Evolutionary conservation across 345 rosid species (phyloP).

Genomic region (Orychophragmus violaceus): DNA sequence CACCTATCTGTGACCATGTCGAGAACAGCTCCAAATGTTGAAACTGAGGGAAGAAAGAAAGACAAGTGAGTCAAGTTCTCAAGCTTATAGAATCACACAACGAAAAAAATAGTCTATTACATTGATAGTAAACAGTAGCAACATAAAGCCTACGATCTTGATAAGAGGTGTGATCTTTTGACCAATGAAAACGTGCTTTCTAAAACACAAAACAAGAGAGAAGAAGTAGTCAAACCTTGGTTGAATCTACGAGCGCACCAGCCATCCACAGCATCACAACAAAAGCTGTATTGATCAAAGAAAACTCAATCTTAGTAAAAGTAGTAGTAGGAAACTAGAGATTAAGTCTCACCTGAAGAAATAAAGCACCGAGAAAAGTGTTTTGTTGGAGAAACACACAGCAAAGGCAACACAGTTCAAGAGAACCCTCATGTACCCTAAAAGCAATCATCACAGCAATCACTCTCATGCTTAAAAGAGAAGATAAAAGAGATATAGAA

Average conservation of each 20-base stretch:
- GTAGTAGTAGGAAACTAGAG: neutral
- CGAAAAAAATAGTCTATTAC: neutral
- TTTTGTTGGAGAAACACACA: constrained; percentile 72
- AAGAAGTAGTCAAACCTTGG: constrained; percentile 48
- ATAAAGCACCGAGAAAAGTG: constrained; percentile 69
- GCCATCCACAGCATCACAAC: constrained; percentile 94
- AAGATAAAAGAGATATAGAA: neutral
- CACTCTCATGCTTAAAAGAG: neutral
- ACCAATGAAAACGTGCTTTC: neutral
- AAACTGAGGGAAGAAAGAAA: constrained; percentile 45
- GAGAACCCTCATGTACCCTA: constrained; percentile 76
- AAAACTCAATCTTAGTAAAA: neutral
- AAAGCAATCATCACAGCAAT: constrained; percentile 18
- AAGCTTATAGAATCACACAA: neutral
- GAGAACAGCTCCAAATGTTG: constrained; percentile 97
- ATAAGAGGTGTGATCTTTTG: neutral
- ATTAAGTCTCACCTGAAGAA: constrained; percentile 51
- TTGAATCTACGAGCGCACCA: constrained; percentile 98
- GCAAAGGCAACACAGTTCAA: constrained; percentile 86
- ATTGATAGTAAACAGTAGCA: neutral
- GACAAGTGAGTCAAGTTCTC: constrained; percentile 14
- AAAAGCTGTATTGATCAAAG: constrained; percentile 55
- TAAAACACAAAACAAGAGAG: neutral
- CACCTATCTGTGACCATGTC: constrained; percentile 99
- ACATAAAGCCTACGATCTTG: neutral